Evolutionary conservation across 441 rosid genomes (phyloP).

Genomic region (Bruguiera hainesii): DNA sequence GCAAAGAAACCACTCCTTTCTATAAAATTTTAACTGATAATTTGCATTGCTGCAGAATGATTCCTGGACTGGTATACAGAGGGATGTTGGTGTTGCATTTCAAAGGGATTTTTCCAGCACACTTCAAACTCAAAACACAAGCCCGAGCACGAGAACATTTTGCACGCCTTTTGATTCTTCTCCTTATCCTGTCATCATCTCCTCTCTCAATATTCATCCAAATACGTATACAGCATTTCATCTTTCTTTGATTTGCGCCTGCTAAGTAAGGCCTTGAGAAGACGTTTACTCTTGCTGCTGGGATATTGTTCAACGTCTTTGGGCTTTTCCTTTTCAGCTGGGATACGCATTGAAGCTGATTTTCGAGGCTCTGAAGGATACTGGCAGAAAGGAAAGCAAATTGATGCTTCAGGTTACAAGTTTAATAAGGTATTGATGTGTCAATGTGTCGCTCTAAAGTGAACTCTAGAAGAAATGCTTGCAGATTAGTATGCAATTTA

Average conservation of each 20-base stretch:
- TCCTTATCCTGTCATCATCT: not conserved
- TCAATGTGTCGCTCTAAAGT: not conserved
- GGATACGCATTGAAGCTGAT: constrained; percentile 63
- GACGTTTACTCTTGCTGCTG: constrained; percentile 86
- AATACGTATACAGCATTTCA: constrained; percentile 73
- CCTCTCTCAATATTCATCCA: constrained; percentile 73
- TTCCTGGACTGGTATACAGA: too few species aligned
- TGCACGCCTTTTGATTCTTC: not conserved
- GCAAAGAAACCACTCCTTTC: too few species aligned
- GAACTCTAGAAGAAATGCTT: not conserved
- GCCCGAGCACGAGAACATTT: not conserved
- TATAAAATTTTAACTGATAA: too few species aligned
- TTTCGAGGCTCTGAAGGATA: constrained; percentile 80
- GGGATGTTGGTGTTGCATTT: too few species aligned
- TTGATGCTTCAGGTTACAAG: constrained; percentile 3
- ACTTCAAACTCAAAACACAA: too few species aligned
- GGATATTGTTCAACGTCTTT: constrained; percentile 60
- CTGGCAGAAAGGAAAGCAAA: constrained; percentile 34
- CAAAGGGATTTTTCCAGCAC: too few species aligned
- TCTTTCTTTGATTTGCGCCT: constrained; percentile 95
- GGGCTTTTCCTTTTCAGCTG: constrained; percentile 47
- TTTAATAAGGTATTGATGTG: not conserved
- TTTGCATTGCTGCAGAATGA: too few species aligned
- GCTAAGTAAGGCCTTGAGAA: constrained; percentile 84
- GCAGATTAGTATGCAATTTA: constrained; percentile 2